Evolutionary conservation across 352 stramenopile genomes (phyloP), one percentile per base, ranked within the genome.

Genomic region (Pythium angustatum): DNA sequence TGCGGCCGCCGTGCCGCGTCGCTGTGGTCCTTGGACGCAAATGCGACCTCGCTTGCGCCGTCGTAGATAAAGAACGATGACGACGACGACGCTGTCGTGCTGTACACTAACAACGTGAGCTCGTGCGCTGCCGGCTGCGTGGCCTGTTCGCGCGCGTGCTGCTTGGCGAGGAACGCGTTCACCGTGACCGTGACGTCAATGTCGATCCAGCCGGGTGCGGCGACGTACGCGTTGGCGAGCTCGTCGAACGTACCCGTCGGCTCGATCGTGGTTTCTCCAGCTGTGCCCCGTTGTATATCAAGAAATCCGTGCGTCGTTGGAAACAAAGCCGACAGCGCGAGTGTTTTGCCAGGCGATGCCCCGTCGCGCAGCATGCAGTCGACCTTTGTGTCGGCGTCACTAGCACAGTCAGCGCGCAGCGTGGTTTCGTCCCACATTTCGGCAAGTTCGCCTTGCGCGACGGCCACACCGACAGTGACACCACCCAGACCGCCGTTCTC

Each of bases 401-500:
- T 62, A 10, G 47, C 69, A 30, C 77, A 85, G 11, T 47, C 38
- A 9, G 68, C 63, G 63, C 58, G 30, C 17, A 83, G 59, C 17
- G 62, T 66, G 24, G 30, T 50, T 69, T 88, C 80, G 40, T 77
- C 49, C 83, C 78, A 90, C 0, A 30, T 48, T 19, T 66, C 56
- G 0, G 77, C 64, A 2, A 66, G n/a, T 2, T 61, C 51, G 5
- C 55, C 51, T 3, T 54, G 51, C 14, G 75, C 68, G 27, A 65
- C 63, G 6, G 67, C 69, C 10, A 81, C 81, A 28, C 83, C 81
- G 4, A 90, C 72, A 27, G 62, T 53, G 30, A 90, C 74, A 1
- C 83, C 83, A 22, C 83, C 81, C 0, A 92, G 54, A 0, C 83
- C 83, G 27, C 73, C 64, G 40, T 92, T 90, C 57, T 92, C 83